A percentile compares a stretch with the other conserved stretches of the same genome.
phyloP scores from a whole-genome alignment of 2,329 filamentous ascomycete genomes.

The Nemania abortiva region DNA sequence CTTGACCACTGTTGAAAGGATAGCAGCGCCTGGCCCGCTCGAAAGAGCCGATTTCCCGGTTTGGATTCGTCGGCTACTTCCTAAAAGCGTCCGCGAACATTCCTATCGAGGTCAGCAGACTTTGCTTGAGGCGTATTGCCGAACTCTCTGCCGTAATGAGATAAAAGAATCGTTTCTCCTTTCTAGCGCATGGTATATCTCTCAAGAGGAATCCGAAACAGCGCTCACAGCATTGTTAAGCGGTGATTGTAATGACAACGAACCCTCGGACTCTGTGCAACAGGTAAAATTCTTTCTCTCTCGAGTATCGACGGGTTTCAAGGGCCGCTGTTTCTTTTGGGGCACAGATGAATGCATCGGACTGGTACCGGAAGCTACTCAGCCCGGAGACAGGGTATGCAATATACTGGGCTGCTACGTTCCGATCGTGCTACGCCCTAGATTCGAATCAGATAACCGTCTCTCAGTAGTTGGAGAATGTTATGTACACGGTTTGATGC shows the following conservation, averaged over 20 bases:
- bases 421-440: not conserved
- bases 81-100: not conserved
- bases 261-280: not conserved
- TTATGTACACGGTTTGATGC: conserved; percentile 2
- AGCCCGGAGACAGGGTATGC: conserved; percentile 1
- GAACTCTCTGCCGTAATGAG: not conserved
- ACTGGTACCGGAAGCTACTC: not conserved
- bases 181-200: not conserved
- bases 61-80: not conserved
- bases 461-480: not conserved
- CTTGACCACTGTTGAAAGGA: not conserved
- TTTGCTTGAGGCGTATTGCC: not conserved
- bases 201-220: not conserved
- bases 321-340: conserved; percentile 1
- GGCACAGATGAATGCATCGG: conserved; percentile 1
- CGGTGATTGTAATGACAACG: not conserved
- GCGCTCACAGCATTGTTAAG: not conserved
- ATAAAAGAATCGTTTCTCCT: not conserved
- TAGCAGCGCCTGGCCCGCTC: not conserved
- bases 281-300: not conserved
- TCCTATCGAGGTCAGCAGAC: not conserved
- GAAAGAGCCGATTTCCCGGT: not conserved
- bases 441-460: not conserved
- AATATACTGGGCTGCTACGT: conserved; percentile 1
- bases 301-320: not conserved